Evolutionary conservation across 2,329 filamentous ascomycete species (phyloP), one percentile per base, ranked within the genome.

Genomic region (Metarhizium guizhouense): DNA sequence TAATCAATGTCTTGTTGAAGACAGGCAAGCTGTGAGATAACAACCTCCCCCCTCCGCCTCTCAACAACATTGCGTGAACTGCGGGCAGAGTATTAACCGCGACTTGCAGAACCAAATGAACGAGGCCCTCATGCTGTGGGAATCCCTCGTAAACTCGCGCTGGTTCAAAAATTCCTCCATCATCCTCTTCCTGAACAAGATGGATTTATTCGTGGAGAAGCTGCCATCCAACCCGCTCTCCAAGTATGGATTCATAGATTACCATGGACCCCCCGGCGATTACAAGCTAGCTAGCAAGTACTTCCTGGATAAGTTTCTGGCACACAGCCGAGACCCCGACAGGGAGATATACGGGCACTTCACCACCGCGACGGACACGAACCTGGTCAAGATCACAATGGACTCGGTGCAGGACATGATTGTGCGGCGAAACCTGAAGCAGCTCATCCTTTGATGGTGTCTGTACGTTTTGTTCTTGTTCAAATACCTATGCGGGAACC

Each of bases 1-100:
- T 70, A 93, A 97, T 68, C 94, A 97, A 71, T 95, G 92, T 66
- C 76, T 97, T 50, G 90, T 96, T 3, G 93, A 97, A 74, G 93
- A 97, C 70, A 92, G 45, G 3, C 16, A 29, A 16, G 45, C 45
- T 11, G 45, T 48, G 45, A 48, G 45, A 29, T 25, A 25, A 25
- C 25, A 4, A 25, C 6, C 7, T 2, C 6, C 29, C 45, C 7
- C 45, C 11, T 10, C 45, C 45, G 4, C 25, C 25, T 4, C 25
- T 25, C 25, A 25, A 25, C 25, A 25, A 25, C 3, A 25, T 1
- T 25, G 1, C 3, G 3, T 25, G 25, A 25, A 25, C 25, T 25
- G 25, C 25, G 25, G 25, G 25, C 25, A 25, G 4, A 25, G 25
- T 25, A 25, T 3, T 25, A 25, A 25, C 25, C 25, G 25, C 25